Percentiles rank a stretch among this genome's conserved stretches.
Evolutionary conservation across 1,284 basidiomycete species (phyloP).

Genomic region (Anthracocystis setariae): DNA sequence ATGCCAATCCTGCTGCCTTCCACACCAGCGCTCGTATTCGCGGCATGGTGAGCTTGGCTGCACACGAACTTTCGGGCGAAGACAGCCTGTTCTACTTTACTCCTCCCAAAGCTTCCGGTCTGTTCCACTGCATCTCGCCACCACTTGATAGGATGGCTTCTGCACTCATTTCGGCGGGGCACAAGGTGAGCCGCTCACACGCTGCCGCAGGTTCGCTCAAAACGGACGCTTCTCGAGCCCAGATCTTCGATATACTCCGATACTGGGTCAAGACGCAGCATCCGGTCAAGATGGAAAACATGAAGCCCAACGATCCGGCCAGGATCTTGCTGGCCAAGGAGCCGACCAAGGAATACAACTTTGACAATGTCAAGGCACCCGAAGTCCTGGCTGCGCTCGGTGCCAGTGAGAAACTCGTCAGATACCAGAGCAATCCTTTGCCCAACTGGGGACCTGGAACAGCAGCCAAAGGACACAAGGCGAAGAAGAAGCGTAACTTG

Average conservation of each 20-base stretch:
- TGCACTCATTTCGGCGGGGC: slow-evolving; percentile 85
- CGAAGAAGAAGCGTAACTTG: slow-evolving; percentile 47
- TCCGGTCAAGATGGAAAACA: slow-evolving; percentile 80
- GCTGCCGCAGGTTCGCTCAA: slow-evolving; percentile 88
- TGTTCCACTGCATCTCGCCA: slow-evolving; percentile 76
- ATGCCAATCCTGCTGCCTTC: slow-evolving; percentile 72
- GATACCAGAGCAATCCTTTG: slow-evolving; percentile 90
- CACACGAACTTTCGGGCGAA: slow-evolving; percentile 76
- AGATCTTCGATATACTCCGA: slow-evolving; percentile 84
- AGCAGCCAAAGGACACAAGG: slow-evolving; percentile 61
- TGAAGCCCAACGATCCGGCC: slow-evolving; percentile 74
- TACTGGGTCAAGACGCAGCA: slow-evolving; percentile 76
- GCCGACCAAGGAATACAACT: slow-evolving; percentile 37
- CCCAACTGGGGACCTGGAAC: slow-evolving; percentile 86
- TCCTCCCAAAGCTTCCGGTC: slow-evolving; percentile 80
- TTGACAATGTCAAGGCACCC: slow-evolving; percentile 39
- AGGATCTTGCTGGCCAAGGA: slow-evolving; percentile 75
- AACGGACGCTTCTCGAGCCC: slow-evolving; percentile 79
- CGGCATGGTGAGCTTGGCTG: slow-evolving; percentile 91
- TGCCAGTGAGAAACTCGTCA: slow-evolving; percentile 64
- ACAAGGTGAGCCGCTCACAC: slow-evolving; percentile 87
- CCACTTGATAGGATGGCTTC: slow-evolving; percentile 72
- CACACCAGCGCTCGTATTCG: slow-evolving; percentile 86
- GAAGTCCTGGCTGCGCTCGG: slow-evolving; percentile 36
- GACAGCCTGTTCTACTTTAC: slow-evolving; percentile 88